Evolutionary conservation across 2,329 filamentous ascomycete species (phyloP).

Genomic region (Zasmidium citrigriseum): DNA sequence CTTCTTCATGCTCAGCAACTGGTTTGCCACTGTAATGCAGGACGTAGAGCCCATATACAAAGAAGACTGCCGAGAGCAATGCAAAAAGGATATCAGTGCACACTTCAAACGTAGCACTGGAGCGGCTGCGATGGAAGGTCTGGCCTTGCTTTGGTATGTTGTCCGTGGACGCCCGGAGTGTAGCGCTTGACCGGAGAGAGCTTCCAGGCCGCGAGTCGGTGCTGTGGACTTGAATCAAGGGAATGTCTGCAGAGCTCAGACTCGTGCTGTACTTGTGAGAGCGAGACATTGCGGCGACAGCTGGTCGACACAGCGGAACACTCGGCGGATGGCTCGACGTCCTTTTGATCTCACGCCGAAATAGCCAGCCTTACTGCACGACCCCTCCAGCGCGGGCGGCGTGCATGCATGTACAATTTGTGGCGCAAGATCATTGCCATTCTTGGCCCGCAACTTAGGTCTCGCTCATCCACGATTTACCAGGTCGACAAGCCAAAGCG

Average conservation of each 20-base stretch:
- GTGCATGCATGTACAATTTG: too few relatives aligned
- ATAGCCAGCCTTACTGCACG: too few relatives aligned
- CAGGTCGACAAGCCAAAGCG: too few relatives aligned
- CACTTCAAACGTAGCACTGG: neutral
- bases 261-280: neutral
- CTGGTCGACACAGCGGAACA: too few relatives aligned
- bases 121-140: neutral
- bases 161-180: neutral
- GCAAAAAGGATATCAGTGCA: neutral
- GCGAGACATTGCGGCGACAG: too few relatives aligned
- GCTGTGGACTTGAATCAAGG: neutral
- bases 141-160: neutral
- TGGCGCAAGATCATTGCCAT: too few relatives aligned
- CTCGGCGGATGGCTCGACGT: too few relatives aligned
- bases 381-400: too few relatives aligned
- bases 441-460: too few relatives aligned
- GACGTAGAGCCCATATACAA: neutral
- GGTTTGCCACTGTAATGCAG: neutral
- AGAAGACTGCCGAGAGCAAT: neutral
- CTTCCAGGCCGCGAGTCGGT: neutral
- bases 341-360: too few relatives aligned
- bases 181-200: neutral
- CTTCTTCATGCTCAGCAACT: neutral
- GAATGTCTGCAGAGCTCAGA: neutral
- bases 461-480: too few relatives aligned